Base-by-base conservation (phyloP, 768 basidiomycete species). In the Paxillus rubicundulus region DNA sequence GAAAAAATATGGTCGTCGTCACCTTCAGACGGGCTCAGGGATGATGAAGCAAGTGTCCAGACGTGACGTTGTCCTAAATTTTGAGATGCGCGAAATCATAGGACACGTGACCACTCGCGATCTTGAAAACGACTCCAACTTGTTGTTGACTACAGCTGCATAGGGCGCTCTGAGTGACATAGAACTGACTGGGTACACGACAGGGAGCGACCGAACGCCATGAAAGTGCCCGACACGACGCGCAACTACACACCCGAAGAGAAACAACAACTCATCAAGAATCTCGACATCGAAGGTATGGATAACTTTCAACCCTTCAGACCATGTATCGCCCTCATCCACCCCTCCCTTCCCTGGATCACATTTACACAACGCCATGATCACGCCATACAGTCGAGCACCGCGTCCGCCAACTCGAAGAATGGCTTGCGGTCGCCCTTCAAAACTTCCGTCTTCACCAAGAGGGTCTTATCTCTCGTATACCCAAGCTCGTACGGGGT, bases 221-320 rank as follows among this genome's bases (percentile, higher is more conserved):
- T 69, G 70, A 57, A 66, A 18, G 43, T 38, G 7, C 52, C 50
- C 14, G 45, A 50, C 20, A 41, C 60, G 52, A 61, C 61, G 18
- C 60, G 70, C 16, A 76, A 70, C 58, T 82, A 76, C 62, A 82
- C 77, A 8, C 70, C 74, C 5, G 87, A 89, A 60, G 87, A 91
- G 71, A 91, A 90, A 56, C 73, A 79, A 24, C 86, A 90, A 56
- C 77, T 91, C 2, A 72, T 91, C 37, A 79, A 79, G 42, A 92
- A 92, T 67, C 77, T 92, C 45, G 87, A 90, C 57, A 81, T 91
- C 55, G 89, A 92, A 80, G 86, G 88, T 87, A 58, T 12, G 69
- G 2, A 61, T 45, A 12, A 38, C 20, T 6, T 51, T 34, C 17
- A 28, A 14, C 13, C 9, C 9, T 42, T 39, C 34, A 20, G 16